These are phyloP conservation scores for Saturnispora saitoi DNA, from an alignment of 805 yeast species.

Conservation along the genomic window DNA sequence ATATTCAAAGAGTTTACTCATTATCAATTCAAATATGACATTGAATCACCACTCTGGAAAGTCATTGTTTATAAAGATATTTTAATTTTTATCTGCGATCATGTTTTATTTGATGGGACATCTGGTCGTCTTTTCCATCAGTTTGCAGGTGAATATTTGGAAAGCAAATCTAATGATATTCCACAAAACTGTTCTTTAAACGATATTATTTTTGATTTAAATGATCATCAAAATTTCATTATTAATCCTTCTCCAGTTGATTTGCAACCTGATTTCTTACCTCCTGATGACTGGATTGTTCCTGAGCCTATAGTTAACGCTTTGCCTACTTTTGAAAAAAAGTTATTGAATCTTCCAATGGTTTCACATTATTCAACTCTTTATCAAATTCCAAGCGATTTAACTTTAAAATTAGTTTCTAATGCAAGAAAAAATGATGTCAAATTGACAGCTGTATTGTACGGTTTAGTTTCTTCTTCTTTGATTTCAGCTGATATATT, in stretches of 20 bases:
- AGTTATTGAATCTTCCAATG: constrained; percentile 2
- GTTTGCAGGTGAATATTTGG: not conserved
- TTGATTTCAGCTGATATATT: not conserved
- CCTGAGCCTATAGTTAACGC: not conserved
- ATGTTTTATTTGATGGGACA: constrained; percentile 12
- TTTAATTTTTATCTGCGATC: constrained; percentile 10
- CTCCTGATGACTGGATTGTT: not conserved
- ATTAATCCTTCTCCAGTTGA: constrained; percentile 4
- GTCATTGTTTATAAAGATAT: constrained; percentile 1
- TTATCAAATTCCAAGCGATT: not conserved
- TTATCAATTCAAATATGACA: constrained; percentile 3
- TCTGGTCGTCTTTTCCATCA: constrained; percentile 11
- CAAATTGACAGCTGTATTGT: constrained; percentile 10
- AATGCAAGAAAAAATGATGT: not conserved
- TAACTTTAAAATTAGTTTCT: not conserved
- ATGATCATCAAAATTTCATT: not conserved
- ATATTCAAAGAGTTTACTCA: constrained; percentile 4
- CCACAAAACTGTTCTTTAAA: not conserved
- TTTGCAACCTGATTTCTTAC: not conserved
- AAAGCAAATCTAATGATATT: not conserved
- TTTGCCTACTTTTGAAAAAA: not conserved
- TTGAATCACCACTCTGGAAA: constrained; percentile 10
- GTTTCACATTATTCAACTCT: constrained; percentile 4
- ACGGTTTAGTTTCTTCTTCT: constrained; percentile 6
- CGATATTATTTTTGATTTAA: not conserved